phyloP scores from a whole-genome alignment of 2,329 filamentous ascomycete genomes.

The Aspergillus ibericus region DNA sequence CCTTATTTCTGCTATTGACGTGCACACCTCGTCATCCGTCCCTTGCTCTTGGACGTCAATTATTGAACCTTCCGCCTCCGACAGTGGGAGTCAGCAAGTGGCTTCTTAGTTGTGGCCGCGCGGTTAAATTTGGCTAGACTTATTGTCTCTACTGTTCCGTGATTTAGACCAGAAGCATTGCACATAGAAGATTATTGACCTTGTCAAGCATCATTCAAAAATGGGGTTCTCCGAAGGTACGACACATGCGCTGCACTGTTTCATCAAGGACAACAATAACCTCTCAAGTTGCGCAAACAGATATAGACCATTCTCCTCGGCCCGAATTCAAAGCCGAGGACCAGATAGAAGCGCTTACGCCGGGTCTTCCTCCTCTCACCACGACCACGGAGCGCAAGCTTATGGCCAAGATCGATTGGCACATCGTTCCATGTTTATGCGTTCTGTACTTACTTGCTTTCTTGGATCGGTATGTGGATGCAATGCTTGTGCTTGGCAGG shows the following conservation, averaged over 20 bases:
- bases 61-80: neutral
- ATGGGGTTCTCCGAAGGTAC: slow-evolving; percentile 6
- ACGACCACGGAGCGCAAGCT: slow-evolving; percentile 59
- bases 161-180: neutral
- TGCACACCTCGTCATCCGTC: neutral
- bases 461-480: slow-evolving; percentile 50
- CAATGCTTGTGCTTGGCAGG: neutral
- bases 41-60: neutral
- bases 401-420: slow-evolving; percentile 68
- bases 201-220: neutral
- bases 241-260: neutral
- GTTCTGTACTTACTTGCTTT: slow-evolving; percentile 72
- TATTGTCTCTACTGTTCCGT: neutral
- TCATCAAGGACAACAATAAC: neutral
- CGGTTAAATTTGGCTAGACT: neutral
- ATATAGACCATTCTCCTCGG: neutral
- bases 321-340: slow-evolving; percentile 22
- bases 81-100: neutral
- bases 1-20: neutral
- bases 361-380: slow-evolving; percentile 33
- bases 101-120: neutral
- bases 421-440: slow-evolving; percentile 70
- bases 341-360: slow-evolving; percentile 16
- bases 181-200: neutral
- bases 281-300: slow-evolving; percentile 2